These are phyloP conservation scores for Saprolegnia diclina DNA, from an alignment of 352 stramenopile genomes.

Conservation along the genomic window DNA sequence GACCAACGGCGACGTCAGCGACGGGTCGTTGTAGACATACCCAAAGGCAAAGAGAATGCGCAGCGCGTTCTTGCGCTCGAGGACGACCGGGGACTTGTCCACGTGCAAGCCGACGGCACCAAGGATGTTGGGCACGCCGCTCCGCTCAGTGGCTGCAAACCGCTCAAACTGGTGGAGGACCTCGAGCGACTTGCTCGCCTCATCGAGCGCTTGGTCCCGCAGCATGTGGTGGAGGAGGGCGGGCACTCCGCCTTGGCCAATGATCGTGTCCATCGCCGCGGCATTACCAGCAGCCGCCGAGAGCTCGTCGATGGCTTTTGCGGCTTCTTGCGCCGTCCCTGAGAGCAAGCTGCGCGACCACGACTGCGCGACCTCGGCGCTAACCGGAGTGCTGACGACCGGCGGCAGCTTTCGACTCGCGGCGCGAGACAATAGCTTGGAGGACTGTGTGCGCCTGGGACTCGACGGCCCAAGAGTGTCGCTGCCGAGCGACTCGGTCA, in stretches of 20 bases:
- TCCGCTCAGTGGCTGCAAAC: not conserved
- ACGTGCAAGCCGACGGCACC: not conserved
- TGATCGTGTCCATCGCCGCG: slow-evolving; percentile 11
- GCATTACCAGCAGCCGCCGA: not conserved
- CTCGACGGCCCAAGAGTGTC: not conserved
- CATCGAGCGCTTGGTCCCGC: not conserved
- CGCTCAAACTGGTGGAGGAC: not conserved
- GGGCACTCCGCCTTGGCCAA: not conserved
- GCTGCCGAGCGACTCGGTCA: too few species aligned
- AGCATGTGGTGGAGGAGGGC: slow-evolving; percentile 8
- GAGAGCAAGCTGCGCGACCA: not conserved
- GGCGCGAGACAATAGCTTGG: too few species aligned
- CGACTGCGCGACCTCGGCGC: not conserved
- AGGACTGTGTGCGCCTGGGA: too few species aligned
- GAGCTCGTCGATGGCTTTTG: not conserved
- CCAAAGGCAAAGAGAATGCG: slow-evolving; percentile 14
- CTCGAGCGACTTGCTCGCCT: not conserved
- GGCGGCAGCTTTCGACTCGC: too few species aligned
- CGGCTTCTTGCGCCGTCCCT: not conserved
- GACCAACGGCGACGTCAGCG: not conserved
- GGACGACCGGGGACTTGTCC: not conserved
- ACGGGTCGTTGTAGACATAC: not conserved
- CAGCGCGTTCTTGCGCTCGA: slow-evolving; percentile 21
- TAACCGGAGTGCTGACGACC: not conserved
- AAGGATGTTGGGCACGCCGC: slow-evolving; percentile 6